Conservation (phyloP, 495 filamentous ascomycete genomes). For the Annulohypoxylon maeteangense region DNA sequence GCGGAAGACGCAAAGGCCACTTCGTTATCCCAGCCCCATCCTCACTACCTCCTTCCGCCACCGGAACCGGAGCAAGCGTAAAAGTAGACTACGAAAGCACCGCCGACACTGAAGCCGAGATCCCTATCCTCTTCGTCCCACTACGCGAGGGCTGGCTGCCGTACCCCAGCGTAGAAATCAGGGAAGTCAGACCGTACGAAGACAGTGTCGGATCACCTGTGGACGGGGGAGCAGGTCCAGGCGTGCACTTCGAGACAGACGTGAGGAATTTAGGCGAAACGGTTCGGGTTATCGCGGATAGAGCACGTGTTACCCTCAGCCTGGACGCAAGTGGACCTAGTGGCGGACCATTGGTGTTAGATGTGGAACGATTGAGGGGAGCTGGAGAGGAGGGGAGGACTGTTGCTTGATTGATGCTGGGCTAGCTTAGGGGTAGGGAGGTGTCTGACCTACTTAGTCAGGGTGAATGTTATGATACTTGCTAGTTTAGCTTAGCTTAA, state of each 20-base stretch:
- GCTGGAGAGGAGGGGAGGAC: conserved; percentile 42
- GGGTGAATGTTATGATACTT: not conserved
- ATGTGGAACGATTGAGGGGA: conserved; percentile 57
- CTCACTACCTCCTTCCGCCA: conserved; percentile 1
- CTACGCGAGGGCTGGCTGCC: conserved; percentile 78
- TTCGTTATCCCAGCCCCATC: conserved; percentile 68
- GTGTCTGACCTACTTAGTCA: no score
- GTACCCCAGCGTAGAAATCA: conserved; percentile 82
- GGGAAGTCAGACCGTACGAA: conserved; percentile 57
- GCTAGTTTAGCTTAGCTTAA: no score
- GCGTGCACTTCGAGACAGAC: conserved; percentile 75
- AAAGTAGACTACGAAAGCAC: conserved; percentile 35
- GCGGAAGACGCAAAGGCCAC: conserved; percentile 79
- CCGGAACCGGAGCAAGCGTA: not conserved
- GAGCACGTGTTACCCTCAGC: conserved; percentile 79
- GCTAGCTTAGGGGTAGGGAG: no score
- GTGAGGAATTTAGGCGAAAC: conserved; percentile 80
- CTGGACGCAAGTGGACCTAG: conserved; percentile 71
- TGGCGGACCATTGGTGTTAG: conserved; percentile 72
- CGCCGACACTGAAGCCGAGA: conserved; percentile 58
- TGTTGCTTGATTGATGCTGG: conserved; percentile 32
- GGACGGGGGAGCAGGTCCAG: not conserved
- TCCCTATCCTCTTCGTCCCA: conserved; percentile 78
- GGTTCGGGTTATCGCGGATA: conserved; percentile 78
- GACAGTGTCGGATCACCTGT: conserved; percentile 5